Conservation (phyloP, 2,329 filamentous ascomycete genomes). For the Colletotrichum neosansevieriae region DNA sequence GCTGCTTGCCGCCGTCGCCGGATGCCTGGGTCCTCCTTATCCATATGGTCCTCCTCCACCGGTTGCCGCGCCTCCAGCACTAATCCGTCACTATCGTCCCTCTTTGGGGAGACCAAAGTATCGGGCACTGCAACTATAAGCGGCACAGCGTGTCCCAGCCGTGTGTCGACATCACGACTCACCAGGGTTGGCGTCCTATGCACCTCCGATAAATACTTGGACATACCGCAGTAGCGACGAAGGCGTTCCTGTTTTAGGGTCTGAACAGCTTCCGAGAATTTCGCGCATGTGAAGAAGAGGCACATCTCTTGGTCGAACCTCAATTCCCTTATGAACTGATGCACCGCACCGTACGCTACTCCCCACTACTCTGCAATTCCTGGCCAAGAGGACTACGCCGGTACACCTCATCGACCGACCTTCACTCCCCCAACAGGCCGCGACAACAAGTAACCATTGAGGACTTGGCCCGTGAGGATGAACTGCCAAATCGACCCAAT, state of each 20-base stretch:
- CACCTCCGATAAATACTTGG: slow-evolving; percentile 16
- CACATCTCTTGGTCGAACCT: background rate
- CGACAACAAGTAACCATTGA: slow-evolving; percentile 6
- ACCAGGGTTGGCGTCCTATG: slow-evolving; percentile 14
- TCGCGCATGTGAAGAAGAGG: slow-evolving; percentile 3
- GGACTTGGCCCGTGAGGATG: slow-evolving; percentile 6
- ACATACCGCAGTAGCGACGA: background rate
- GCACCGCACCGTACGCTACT: background rate
- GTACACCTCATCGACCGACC: slow-evolving; percentile 27
- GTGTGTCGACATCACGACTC: slow-evolving; percentile 18
- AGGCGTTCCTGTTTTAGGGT: slow-evolving; percentile 13
- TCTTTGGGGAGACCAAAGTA: slow-evolving; percentile 7
- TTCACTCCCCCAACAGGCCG: slow-evolving; percentile 15
- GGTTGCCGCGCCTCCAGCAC: slow-evolving; percentile 19
- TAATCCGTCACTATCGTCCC: slow-evolving; percentile 22
- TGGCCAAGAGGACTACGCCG: slow-evolving; percentile 14
- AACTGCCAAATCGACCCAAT: slow-evolving; percentile 1
- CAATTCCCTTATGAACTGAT: background rate
- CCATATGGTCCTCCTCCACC: background rate
- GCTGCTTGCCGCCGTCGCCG: slow-evolving; percentile 34
- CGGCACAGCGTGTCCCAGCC: slow-evolving; percentile 14
- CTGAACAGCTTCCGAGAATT: background rate
- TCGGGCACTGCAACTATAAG: slow-evolving; percentile 19
- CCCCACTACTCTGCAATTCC: slow-evolving; percentile 5
- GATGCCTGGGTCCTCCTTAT: slow-evolving; percentile 34